phyloP scores from a whole-genome alignment of 2,329 filamentous ascomycete species.

The Stagonosporopsis chrysanthemi region DNA sequence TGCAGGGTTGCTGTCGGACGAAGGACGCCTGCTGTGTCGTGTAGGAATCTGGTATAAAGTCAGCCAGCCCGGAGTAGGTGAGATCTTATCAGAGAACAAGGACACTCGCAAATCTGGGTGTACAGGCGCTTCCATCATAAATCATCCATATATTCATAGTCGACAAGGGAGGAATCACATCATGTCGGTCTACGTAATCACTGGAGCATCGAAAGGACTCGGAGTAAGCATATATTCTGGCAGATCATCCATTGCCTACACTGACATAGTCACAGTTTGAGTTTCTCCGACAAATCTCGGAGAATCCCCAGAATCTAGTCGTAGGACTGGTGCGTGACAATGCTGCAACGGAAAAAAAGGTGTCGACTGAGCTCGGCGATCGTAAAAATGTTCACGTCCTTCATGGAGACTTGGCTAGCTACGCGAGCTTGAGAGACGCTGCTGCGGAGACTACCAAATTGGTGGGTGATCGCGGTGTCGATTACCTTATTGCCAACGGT shows the following conservation, averaged over 20 bases:
- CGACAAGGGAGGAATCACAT: background rate
- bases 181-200: slow-evolving; percentile 40
- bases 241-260: background rate
- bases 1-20: background rate
- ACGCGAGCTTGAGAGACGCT: slow-evolving; percentile 30
- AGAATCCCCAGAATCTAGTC: slow-evolving; percentile 43
- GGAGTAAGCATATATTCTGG: slow-evolving; percentile 31
- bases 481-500: slow-evolving; percentile 63
- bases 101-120: too few species aligned
- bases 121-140: background rate
- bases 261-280: slow-evolving; percentile 52
- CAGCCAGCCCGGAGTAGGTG: background rate
- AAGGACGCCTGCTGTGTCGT: background rate
- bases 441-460: slow-evolving; percentile 29
- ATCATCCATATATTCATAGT: too few species aligned
- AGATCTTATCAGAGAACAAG: too few species aligned
- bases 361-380: slow-evolving; percentile 50
- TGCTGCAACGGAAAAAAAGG: slow-evolving; percentile 53
- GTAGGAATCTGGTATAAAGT: background rate
- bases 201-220: slow-evolving; percentile 38
- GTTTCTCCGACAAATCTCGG: slow-evolving; percentile 58
- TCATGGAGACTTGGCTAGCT: slow-evolving; percentile 32
- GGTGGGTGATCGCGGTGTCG: slow-evolving; percentile 46
- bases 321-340: slow-evolving; percentile 50
- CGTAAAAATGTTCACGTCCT: slow-evolving; percentile 34